A percentile compares a stretch with the other conserved stretches of the same genome.
Evolutionary conservation across 2,329 filamentous ascomycete species (phyloP).

Genomic region (Trichoderma cornu-damae): DNA sequence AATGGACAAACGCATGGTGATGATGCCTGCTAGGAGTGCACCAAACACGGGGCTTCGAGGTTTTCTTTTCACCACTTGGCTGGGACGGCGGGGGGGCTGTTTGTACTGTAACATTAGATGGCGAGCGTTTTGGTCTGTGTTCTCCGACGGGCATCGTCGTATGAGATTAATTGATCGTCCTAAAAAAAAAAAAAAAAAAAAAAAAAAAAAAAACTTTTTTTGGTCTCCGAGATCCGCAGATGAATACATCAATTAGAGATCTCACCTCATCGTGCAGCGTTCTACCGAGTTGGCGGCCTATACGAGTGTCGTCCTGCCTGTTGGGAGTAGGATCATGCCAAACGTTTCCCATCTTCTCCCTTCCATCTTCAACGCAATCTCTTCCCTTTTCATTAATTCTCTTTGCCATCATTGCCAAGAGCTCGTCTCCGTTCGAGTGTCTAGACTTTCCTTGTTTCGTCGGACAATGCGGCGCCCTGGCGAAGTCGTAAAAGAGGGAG

Average conservation of each 20-base stretch:
- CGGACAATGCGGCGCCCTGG: too few species aligned
- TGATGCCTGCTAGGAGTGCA: not conserved
- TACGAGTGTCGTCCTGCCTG: not conserved
- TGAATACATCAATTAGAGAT: conserved; percentile 3
- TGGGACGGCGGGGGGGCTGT: not conserved
- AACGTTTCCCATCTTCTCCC: not conserved
- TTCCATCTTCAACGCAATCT: not conserved
- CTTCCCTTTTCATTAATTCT: not conserved
- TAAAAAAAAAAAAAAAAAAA: too few species aligned
- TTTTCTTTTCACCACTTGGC: not conserved
- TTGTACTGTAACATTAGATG: not conserved
- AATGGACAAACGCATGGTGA: not conserved
- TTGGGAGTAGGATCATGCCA: conserved; percentile 7
- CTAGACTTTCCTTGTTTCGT: too few species aligned
- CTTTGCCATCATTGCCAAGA: not conserved
- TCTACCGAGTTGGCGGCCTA: not conserved
- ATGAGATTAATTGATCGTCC: conserved; percentile 12
- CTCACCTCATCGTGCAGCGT: not conserved
- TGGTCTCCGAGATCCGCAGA: not conserved
- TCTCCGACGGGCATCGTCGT: not conserved
- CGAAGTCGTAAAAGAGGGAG: too few species aligned
- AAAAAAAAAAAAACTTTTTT: too few species aligned
- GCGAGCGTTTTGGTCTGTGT: not conserved
- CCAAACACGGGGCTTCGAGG: not conserved
- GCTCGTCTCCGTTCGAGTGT: not conserved